Base-by-base conservation (phyloP, 129 eudicot species). In the Mikania micrantha region DNA sequence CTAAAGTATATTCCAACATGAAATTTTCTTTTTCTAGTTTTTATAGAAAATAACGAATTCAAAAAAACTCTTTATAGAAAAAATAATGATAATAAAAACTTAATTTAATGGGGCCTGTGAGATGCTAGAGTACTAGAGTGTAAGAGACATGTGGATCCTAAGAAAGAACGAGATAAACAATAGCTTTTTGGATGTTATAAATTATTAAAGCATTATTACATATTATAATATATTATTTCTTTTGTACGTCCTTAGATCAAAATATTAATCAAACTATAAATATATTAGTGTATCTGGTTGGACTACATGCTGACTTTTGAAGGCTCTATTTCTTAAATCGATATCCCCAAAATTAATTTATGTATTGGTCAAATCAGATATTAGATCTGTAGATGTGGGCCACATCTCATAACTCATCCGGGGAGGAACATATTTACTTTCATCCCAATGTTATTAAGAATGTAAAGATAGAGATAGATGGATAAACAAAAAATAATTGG, bases 261-360 rank as follows among this genome's bases (percentile, higher is more conserved):
- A 22, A 5, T 4, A 25, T 27, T 56, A 56, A 16, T 38, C 4
- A 6, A 16, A 16, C 12, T 41, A 70, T 17, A 27, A 20, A 19
- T 50, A 64, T 44, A 20, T 16, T 58, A 73, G 32, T 53, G 78
- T 73, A 63, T 73, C 41, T 52, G 72, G 72, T 73, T 73, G 72
- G 78, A 73, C 78, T 73, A 64, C 72, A 64, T 50, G 57, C 52
- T 62, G 78, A 73, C 71, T 17, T 62, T 73, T 50, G 17, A 17
- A 73, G 63, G 41, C 31, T 17, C 41, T 48, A 62, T 38, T 73
- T 50, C 16, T 24, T 12, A 59, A 71, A 28, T 11, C 7, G 59
- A 10, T 29, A 17, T 27, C 45, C 52, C 27, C 52, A n/a, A n/a
- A n/a, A n/a, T 67, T 29, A 66, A 48, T 11, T 67, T 3, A 42